A percentile compares a stretch with the other conserved stretches of the same genome.
These are phyloP conservation scores for Oryza officinalis DNA, from an alignment of 176 grass and related monocot genomes.

Conservation along the genomic window DNA sequence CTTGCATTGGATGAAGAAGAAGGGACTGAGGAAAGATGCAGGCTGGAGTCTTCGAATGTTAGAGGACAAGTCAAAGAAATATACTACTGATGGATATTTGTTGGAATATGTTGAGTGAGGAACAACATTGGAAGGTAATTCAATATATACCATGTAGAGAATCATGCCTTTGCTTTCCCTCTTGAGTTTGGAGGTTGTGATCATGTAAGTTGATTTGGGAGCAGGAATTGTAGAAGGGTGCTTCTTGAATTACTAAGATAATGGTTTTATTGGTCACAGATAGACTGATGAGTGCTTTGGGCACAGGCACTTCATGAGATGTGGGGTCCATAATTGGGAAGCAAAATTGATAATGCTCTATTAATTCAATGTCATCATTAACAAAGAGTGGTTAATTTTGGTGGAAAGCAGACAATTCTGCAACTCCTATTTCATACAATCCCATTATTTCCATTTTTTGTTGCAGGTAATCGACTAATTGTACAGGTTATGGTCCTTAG, in stretches of 20 bases:
- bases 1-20: conserved; percentile 54
- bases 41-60: conserved; percentile 61
- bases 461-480: neutral
- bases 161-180: conserved; percentile 2
- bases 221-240: conserved; percentile 4
- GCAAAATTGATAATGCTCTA: conserved; percentile 5
- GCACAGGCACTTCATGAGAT: neutral
- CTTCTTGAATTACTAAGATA: conserved; percentile 8
- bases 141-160: conserved; percentile 6
- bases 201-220: conserved; percentile 10
- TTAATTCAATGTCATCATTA: conserved; percentile 7
- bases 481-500: neutral
- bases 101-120: conserved; percentile 25
- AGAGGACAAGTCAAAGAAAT: conserved; percentile 25
- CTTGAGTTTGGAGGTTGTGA: neutral
- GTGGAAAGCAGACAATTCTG: conserved; percentile 1
- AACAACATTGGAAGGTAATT: conserved; percentile 22
- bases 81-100: conserved; percentile 10
- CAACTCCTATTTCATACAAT: neutral
- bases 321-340: conserved; percentile 11
- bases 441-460: neutral
- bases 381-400: conserved; percentile 6
- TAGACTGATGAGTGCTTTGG: neutral
- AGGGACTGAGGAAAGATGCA: conserved; percentile 59
- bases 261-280: conserved; percentile 2